These are phyloP conservation scores for Penicillium sp. DNA, from an alignment of 2,329 filamentous ascomycete genomes.

Conservation along the genomic window DNA sequence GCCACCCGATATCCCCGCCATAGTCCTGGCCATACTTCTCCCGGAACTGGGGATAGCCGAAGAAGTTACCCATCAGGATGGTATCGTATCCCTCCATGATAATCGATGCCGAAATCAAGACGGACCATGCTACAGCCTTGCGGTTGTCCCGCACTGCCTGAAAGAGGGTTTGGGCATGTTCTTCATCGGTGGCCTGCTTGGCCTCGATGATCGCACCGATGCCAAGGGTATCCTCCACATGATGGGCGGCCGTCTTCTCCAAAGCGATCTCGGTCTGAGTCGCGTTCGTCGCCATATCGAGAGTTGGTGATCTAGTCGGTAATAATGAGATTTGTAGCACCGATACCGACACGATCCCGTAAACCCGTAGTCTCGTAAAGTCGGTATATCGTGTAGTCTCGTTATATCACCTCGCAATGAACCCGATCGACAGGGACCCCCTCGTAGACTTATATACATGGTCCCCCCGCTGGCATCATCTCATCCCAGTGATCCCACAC, in stretches of 20 bases:
- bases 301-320: neutral
- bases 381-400: neutral
- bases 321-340: neutral
- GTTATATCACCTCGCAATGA: neutral
- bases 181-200: slow-evolving; percentile 31
- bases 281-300: slow-evolving; percentile 17
- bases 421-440: neutral
- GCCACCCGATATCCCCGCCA: slow-evolving; percentile 21
- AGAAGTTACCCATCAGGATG: slow-evolving; percentile 57
- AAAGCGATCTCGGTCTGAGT: slow-evolving; percentile 27
- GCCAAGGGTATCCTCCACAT: slow-evolving; percentile 37
- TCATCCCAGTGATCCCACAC: neutral
- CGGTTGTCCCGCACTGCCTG: slow-evolving; percentile 30
- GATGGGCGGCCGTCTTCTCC: slow-evolving; percentile 35
- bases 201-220: slow-evolving; percentile 32
- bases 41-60: slow-evolving; percentile 55
- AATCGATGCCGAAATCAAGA: slow-evolving; percentile 54
- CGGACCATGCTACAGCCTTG: slow-evolving; percentile 43
- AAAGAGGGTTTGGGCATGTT: slow-evolving; percentile 28
- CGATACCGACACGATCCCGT: neutral
- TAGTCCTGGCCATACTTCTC: slow-evolving; percentile 40
- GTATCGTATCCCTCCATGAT: slow-evolving; percentile 63
- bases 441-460: slow-evolving; percentile 3
- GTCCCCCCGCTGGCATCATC: neutral
- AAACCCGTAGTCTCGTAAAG: neutral